Evolutionary conservation across 106 monocot genomes (phyloP), one percentile per base, ranked within the genome.

Genomic region (Dioscorea dumetorum): DNA sequence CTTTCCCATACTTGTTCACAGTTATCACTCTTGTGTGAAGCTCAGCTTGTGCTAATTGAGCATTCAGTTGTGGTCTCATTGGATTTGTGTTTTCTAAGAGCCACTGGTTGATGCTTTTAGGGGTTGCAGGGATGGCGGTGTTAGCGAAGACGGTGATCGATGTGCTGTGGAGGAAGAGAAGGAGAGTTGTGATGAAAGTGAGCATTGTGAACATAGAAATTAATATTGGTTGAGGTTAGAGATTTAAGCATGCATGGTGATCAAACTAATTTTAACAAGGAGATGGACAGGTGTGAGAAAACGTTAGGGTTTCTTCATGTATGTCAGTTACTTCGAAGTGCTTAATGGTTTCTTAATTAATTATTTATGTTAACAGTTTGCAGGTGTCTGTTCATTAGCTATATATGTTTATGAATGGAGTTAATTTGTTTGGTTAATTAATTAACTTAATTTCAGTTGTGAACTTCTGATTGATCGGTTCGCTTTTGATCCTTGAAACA

Each of bases 1-100:
- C 81, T 16, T 18, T 57, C 2, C 81, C 81, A 50, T 81, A 76
- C 58, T 76, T 57, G 23, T 67, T 51, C 61, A 81, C 81, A 8
- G 54, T 62, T 21, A 81, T 66, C 21, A 72, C 48, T 56, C 33
- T 8, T 22, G 2, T 24, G 21, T 35, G 5, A 12, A 6, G 4
- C 62, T 76, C 72, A 8, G 81, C 80, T 13, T 64, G 2, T 19
- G 15, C 33, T 32, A 64, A 13, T 10, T n/a, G 16, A 2, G 31
- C 18, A 32, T 33, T 4, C 10, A 24, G 63, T 19, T 19, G 12
- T 19, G 13, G 5, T 54, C 54, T 54, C 54, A 16, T 54, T 54
- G 54, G 19, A 54, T 54, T 54, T 16, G 19, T 54, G 54, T 54
- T 54, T 8, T 54, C 54, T 19, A 19, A 16, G 4, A 54, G 18